Conservation (phyloP, 352 stramenopile genomes). For the Globisporangium irregulare region DNA sequence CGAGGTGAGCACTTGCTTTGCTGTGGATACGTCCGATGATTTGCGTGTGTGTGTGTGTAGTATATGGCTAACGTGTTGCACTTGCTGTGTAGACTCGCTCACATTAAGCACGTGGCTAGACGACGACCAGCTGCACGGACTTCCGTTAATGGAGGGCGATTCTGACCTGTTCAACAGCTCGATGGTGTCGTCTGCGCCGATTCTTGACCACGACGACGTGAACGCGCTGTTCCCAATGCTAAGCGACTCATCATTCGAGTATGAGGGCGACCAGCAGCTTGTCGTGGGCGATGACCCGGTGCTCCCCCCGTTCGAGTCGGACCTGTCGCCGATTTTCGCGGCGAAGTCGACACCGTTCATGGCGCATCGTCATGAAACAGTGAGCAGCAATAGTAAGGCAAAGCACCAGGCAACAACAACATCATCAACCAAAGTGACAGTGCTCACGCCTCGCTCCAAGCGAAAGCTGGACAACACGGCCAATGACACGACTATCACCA, state of each 20-base stretch:
- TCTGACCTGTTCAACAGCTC: conserved; percentile 32
- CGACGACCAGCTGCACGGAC: conserved; percentile 43
- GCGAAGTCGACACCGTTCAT: conserved; percentile 21
- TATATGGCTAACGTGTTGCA: conserved; percentile 11
- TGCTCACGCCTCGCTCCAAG: conserved; percentile 9
- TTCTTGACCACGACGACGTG: conserved; percentile 23
- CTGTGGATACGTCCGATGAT: background rate
- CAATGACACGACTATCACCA: background rate
- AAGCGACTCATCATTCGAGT: conserved; percentile 37
- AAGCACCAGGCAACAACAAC: conserved; percentile 12
- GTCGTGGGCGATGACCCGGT: conserved; percentile 22
- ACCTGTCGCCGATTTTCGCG: conserved; percentile 59
- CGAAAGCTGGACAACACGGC: background rate
- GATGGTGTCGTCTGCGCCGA: conserved; percentile 18
- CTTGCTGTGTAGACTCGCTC: conserved; percentile 22
- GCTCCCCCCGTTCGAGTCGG: conserved; percentile 35
- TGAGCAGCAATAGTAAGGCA: background rate
- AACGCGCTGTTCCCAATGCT: conserved; percentile 29
- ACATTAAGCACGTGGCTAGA: conserved; percentile 41
- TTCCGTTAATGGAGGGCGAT: conserved; percentile 22
- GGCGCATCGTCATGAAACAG: background rate
- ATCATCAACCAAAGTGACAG: background rate
- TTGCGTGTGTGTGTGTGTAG: conserved; percentile 15
- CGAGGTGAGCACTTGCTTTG: conserved; percentile 10
- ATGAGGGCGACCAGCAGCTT: conserved; percentile 26